These are phyloP conservation scores for Boletales sp. DNA, from an alignment of 768 basidiomycete species.

Conservation along the genomic window DNA sequence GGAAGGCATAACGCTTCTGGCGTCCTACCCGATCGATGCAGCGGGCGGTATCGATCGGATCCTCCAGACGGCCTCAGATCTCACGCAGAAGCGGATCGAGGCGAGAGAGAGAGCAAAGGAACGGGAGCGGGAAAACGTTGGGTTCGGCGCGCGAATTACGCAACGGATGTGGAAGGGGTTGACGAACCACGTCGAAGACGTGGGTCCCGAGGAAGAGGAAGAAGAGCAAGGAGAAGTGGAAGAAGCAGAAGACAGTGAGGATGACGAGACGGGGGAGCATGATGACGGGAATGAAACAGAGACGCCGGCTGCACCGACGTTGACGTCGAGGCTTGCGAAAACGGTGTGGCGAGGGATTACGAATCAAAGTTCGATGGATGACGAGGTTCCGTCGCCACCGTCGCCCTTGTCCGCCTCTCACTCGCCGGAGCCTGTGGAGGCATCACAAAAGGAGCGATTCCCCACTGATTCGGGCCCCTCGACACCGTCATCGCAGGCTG, in stretches of 20 bases:
- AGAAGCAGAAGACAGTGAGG: conserved; percentile 30
- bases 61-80: conserved; percentile 62
- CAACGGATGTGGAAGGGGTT: conserved; percentile 68
- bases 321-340: conserved; percentile 54
- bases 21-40: conserved; percentile 58
- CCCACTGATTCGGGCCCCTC: conserved; percentile 13
- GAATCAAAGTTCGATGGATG: conserved; percentile 72
- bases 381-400: conserved; percentile 41
- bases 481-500: conserved; percentile 30
- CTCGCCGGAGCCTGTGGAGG: conserved; percentile 23
- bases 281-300: conserved; percentile 48
- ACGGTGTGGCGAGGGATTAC: conserved; percentile 78
- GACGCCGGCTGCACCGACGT: conserved; percentile 32
- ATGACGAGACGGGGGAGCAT: conserved; percentile 22
- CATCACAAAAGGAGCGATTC: conserved; percentile 9
- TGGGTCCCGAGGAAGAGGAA: conserved; percentile 25
- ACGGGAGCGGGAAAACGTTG: conserved; percentile 32
- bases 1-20: conserved; percentile 62
- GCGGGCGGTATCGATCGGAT: conserved; percentile 71
- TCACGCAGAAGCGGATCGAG: conserved; percentile 49
- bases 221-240: conserved; percentile 37
- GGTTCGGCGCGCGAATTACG: conserved; percentile 54
- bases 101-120: conserved; percentile 27
- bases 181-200: conserved; percentile 46
- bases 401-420: conserved; percentile 31